These are phyloP conservation scores for Trichophyton simii DNA, from an alignment of 2,329 filamentous ascomycete genomes.

Conservation along the genomic window DNA sequence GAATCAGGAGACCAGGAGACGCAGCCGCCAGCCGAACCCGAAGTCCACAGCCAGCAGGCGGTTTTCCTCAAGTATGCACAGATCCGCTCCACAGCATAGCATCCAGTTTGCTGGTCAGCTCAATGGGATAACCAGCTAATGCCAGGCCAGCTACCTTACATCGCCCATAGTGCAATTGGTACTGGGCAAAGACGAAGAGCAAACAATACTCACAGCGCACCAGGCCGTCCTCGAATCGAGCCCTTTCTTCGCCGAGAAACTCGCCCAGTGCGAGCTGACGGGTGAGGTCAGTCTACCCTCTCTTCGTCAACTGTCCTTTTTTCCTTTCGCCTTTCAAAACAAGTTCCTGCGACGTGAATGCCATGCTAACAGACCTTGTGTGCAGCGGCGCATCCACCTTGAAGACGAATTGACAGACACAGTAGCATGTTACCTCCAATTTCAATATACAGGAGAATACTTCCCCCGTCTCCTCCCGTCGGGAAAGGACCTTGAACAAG, in stretches of 20 bases:
- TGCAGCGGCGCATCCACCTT: conserved; percentile 54
- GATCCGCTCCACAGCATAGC: not conserved
- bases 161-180: conserved; percentile 58
- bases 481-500: conserved; percentile 55
- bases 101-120: not conserved
- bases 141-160: conserved; percentile 41
- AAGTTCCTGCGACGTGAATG: not conserved
- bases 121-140: too few species aligned
- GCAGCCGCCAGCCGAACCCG: conserved; percentile 4
- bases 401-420: conserved; percentile 56
- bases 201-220: conserved; percentile 62
- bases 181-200: conserved; percentile 48
- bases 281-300: conserved; percentile 30
- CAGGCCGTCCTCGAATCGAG: conserved; percentile 63
- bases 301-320: not conserved
- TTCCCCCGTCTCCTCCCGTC: conserved; percentile 54
- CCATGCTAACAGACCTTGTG: not conserved
- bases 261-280: conserved; percentile 44
- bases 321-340: not conserved
- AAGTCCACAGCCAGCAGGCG: not conserved
- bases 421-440: conserved; percentile 69
- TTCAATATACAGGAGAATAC: conserved; percentile 75
- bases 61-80: not conserved
- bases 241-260: conserved; percentile 55
- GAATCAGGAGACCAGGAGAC: conserved; percentile 9